phyloP scores from a whole-genome alignment of 129 eudicot species.

The Sambucus nigra region DNA sequence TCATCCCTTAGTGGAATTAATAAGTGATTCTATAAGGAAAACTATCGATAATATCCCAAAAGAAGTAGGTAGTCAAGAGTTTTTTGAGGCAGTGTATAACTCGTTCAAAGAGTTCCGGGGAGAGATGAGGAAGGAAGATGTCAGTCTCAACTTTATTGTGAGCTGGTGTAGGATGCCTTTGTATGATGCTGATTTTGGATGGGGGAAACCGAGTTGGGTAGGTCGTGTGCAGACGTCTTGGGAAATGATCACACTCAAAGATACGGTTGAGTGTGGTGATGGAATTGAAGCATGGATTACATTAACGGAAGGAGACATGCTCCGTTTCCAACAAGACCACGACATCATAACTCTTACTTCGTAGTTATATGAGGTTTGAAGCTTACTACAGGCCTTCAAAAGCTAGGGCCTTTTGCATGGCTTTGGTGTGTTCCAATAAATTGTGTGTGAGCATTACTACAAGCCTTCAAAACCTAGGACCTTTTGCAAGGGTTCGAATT shows the following conservation, averaged over 20 bases:
- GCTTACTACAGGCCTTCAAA: too few species aligned
- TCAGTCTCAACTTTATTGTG: background rate
- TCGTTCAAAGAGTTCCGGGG: background rate
- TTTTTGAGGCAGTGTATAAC: background rate
- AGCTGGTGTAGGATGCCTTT: background rate
- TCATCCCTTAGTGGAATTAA: background rate
- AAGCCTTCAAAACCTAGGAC: too few species aligned
- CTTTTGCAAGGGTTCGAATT: too few species aligned
- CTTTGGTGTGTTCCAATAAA: too few species aligned
- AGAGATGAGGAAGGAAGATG: background rate
- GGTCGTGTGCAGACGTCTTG: background rate
- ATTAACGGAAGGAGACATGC: background rate
- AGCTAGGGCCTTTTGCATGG: too few species aligned
- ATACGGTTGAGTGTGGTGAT: background rate
- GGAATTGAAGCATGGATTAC: background rate
- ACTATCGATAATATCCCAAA: background rate
- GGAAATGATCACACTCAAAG: background rate
- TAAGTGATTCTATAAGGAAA: conserved; percentile 1
- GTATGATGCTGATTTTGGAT: background rate
- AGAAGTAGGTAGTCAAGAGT: background rate
- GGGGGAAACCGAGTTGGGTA: background rate
- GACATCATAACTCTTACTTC: conserved; percentile 1
- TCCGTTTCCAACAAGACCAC: conserved; percentile 3
- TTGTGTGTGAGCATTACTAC: too few species aligned
- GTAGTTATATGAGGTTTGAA: too few species aligned